phyloP scores from a whole-genome alignment of 306 rosid genomes.

The Acmispon strigosus region DNA sequence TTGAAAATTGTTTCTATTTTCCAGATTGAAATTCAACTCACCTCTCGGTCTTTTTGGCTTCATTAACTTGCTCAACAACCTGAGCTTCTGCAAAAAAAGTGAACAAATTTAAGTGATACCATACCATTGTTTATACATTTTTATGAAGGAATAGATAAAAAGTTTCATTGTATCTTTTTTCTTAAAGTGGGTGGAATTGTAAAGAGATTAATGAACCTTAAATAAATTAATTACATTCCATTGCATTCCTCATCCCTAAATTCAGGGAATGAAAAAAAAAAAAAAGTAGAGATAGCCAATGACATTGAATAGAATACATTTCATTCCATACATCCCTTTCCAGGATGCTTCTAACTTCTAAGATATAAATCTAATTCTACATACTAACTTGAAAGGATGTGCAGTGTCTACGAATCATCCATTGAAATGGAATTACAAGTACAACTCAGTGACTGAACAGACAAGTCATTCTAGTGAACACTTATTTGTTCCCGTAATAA shows the following conservation, averaged over 20 bases:
- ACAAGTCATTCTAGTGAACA: background rate
- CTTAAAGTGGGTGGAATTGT: background rate
- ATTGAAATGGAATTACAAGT: background rate
- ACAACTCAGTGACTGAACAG: background rate
- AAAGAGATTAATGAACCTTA: background rate
- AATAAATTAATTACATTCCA: background rate
- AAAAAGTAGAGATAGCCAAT: background rate
- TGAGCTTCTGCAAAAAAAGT: conserved; percentile 45
- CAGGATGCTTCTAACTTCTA: background rate
- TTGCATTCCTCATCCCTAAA: background rate
- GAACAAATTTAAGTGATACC: background rate
- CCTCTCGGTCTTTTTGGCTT: conserved; percentile 55
- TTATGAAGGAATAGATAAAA: background rate
- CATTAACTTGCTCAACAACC: conserved; percentile 52
- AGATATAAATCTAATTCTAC: background rate
- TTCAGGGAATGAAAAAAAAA: background rate
- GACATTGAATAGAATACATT: background rate
- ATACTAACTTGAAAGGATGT: background rate
- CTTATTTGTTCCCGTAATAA: background rate
- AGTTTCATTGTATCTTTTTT: background rate
- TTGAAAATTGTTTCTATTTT: too few relatives aligned
- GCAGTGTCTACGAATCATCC: background rate
- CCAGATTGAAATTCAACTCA: conserved; percentile 29
- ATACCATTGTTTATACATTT: background rate
- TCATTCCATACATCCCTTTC: background rate